Evolutionary conservation across 176 grass and related monocot genomes (phyloP).

Genomic region (Tillandsia fasciculata): DNA sequence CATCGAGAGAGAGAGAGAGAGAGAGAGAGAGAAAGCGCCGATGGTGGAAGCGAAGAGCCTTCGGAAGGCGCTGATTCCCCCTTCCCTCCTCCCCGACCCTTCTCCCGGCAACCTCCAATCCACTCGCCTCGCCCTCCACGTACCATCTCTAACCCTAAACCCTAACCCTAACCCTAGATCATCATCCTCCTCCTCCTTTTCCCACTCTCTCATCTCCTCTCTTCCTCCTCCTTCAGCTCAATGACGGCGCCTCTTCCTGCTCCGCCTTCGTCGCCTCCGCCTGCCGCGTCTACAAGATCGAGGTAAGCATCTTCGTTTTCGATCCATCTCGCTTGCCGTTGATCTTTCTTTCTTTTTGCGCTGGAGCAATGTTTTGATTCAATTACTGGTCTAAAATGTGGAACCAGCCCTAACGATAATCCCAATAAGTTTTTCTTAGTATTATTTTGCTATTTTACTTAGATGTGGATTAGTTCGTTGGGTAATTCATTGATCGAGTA

Average conservation of each 20-base stretch:
- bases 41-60: conserved; percentile 63
- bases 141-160: conserved; percentile 33
- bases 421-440: too few species aligned
- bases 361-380: neutral
- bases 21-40: neutral
- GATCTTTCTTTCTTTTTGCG: neutral
- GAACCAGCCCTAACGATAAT: too few species aligned
- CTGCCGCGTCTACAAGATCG: conserved; percentile 68
- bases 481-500: neutral
- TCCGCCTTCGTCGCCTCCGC: conserved; percentile 73
- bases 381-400: neutral
- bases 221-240: conserved; percentile 27
- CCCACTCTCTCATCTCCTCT: neutral
- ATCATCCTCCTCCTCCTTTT: neutral
- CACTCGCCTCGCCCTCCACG: conserved; percentile 68
- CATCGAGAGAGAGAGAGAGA: too few species aligned
- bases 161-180: neutral
- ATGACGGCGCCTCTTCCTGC: conserved; percentile 41
- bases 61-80: conserved; percentile 58
- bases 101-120: conserved; percentile 64
- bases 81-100: conserved; percentile 52
- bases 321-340: neutral
- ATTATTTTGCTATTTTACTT: neutral
- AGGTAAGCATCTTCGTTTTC: conserved; percentile 24
- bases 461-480: neutral